Percentiles rank a stretch among this genome's conserved stretches.
Evolutionary conservation across 495 filamentous ascomycete genomes (phyloP).

Genomic region (Cenococcum geophilum): DNA sequence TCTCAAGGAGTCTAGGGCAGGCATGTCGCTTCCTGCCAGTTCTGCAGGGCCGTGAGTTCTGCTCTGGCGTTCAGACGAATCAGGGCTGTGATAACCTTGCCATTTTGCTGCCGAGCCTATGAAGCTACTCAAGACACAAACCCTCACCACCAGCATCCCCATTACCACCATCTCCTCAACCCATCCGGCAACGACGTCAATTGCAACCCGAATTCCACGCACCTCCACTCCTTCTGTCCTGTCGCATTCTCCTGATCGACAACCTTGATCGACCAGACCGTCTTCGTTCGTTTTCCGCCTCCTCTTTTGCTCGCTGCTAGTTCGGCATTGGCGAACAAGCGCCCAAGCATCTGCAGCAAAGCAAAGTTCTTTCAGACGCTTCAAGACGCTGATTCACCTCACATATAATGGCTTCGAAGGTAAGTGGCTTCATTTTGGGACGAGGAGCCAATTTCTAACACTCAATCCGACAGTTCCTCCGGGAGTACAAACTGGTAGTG

Average conservation of each 20-base stretch:
- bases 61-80: neutral
- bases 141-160: neutral
- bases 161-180: neutral
- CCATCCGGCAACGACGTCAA: neutral
- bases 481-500: slow-evolving; percentile 98
- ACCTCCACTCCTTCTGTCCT: neutral
- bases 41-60: neutral
- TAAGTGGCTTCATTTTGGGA: slow-evolving; percentile 4
- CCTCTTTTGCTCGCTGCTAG: slow-evolving; percentile 26
- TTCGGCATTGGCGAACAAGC: slow-evolving; percentile 18
- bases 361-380: slow-evolving; percentile 6
- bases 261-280: neutral
- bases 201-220: neutral
- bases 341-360: slow-evolving; percentile 3
- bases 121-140: neutral
- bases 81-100: neutral
- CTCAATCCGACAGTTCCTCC: slow-evolving; percentile 62
- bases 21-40: neutral
- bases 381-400: neutral
- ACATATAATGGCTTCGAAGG: slow-evolving; percentile 32
- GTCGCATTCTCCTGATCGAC: neutral
- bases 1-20: neutral
- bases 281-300: slow-evolving; percentile 28
- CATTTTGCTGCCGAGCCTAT: slow-evolving; percentile 1
- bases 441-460: neutral